phyloP scores from a whole-genome alignment of 352 stramenopile species.

The Phytophthora brassicae region DNA sequence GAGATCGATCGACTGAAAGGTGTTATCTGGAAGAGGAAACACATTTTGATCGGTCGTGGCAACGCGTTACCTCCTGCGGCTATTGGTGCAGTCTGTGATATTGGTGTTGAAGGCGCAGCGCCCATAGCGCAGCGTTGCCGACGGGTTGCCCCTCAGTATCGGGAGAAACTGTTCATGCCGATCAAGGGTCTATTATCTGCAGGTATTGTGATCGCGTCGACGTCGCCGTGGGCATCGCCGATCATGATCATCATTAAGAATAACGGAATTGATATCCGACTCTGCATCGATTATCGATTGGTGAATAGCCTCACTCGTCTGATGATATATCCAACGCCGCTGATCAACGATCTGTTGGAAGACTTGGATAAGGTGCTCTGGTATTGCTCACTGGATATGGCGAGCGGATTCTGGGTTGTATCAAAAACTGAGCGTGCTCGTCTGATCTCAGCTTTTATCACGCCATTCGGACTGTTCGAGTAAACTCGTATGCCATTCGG shows the following conservation, averaged over 20 bases:
- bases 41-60: no score
- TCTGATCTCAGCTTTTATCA: no score
- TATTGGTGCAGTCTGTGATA: no score
- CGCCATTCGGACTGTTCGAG: no score
- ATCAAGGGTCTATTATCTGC: neutral
- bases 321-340: neutral
- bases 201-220: neutral
- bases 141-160: neutral
- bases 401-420: no score
- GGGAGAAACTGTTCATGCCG: neutral
- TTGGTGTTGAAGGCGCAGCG: no score
- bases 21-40: neutral
- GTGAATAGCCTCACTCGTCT: neutral
- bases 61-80: no score
- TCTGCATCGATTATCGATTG: neutral
- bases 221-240: neutral
- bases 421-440: no score
- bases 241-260: neutral
- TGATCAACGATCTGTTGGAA: conserved; percentile 12
- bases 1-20: neutral
- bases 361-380: no score
- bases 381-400: no score
- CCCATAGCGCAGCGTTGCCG: neutral
- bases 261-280: neutral
- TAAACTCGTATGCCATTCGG: no score